Evolutionary conservation across 192 early-diverging fungal species (phyloP), one percentile per base, ranked within the genome.

Genomic region (Chytriomyces sp.): DNA sequence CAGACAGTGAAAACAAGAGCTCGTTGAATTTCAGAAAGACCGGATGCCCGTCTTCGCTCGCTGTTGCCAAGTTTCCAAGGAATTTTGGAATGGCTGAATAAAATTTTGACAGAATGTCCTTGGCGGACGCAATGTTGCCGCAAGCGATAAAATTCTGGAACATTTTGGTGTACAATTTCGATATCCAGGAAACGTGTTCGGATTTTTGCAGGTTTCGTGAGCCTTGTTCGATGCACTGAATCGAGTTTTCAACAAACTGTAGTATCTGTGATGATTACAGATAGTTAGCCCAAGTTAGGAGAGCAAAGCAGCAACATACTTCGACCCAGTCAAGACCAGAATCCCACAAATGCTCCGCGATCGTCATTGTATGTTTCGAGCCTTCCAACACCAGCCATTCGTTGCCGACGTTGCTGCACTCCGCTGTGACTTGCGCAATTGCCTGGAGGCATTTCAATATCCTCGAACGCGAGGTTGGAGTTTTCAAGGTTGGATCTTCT

Each of bases 381-480:
- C 77, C 77, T 72, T 77, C 59, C 20, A 69, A 61, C 4, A 47
- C 67, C 7, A 77, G 45, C 76, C 67, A 67, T 47, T 67, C 66
- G 8, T 75, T 45, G 1, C 13, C 46, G 11, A 16, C 47, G 9
- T 18, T 26, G 10, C 9, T 13, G 45, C 62, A 65, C 26, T 73
- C 71, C 18, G 16, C 45, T 2, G 45, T 43, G 7, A 73, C 24
- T 1, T 9, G 3, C 10, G 20, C 9, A 7, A 73, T 73, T 45
- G 10, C 45, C 23, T 61, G 23, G 26, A 73, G 28, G 7, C 45
- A 18, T n/a, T 13, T 61, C 11, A 62, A 13, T 44, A 62, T 48
- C 9, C 71, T 9, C 16, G 11, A 11, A 20, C 71, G 53, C 9
- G 62, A 43, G 11, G n/a, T 9, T 44, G 10, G 16, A 7, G 73